Conservation (phyloP, 179 eudicot genomes). For the Sideroxylon spinosum region DNA sequence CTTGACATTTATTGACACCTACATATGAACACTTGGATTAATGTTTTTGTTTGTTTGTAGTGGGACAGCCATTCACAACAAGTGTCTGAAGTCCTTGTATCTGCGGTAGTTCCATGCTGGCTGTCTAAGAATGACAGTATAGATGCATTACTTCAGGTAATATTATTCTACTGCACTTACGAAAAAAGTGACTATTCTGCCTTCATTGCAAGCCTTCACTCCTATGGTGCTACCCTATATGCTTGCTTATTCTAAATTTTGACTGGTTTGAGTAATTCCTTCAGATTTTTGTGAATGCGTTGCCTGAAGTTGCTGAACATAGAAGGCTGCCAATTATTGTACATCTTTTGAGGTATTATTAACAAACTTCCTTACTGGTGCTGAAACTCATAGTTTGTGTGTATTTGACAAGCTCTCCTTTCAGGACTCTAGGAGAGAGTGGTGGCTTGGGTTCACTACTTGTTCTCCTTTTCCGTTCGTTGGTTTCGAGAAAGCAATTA, state of each 20-base stretch:
- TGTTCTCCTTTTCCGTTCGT: conserved; percentile 71
- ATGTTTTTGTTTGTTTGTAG: conserved; percentile 27
- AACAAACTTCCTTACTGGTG: not conserved
- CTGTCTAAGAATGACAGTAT: conserved; percentile 44
- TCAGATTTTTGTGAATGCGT: conserved; percentile 63
- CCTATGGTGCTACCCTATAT: not conserved
- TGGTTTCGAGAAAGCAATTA: conserved; percentile 42
- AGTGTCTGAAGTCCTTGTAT: conserved; percentile 70
- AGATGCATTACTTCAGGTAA: conserved; percentile 63
- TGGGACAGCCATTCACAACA: conserved; percentile 68
- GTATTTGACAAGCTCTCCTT: conserved; percentile 19
- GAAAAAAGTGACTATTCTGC: not conserved
- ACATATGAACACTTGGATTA: not conserved
- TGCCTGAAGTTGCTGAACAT: conserved; percentile 69
- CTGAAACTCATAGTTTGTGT: conserved; percentile 5
- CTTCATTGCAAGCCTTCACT: not conserved
- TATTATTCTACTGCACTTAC: not conserved
- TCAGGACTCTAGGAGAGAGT: conserved; percentile 74
- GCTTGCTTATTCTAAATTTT: conserved; percentile 10
- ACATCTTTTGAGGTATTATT: conserved; percentile 56
- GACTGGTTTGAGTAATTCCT: conserved; percentile 3
- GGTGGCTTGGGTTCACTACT: conserved; percentile 69
- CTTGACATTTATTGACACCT: conserved; percentile 3
- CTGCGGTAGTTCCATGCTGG: conserved; percentile 87
- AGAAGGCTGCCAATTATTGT: conserved; percentile 61